Conservation (phyloP, 805 yeast species). For the Pichia thaimueangensis region DNA sequence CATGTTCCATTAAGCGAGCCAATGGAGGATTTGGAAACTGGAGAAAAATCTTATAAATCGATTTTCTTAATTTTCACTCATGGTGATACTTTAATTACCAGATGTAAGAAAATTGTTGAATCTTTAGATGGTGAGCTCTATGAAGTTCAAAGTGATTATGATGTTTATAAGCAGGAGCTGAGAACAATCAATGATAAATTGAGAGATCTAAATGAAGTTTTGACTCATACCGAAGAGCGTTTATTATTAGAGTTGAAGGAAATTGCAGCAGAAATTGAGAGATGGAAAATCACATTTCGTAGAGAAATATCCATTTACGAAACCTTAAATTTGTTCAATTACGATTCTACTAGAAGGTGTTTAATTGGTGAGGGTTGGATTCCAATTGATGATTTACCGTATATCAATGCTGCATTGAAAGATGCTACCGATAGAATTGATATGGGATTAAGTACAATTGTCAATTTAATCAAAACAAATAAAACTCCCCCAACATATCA, state of each 20-base stretch:
- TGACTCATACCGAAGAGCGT: slow-evolving; percentile 60
- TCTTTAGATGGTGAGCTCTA: slow-evolving; percentile 80
- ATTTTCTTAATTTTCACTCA: slow-evolving; percentile 88
- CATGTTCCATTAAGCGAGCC: slow-evolving; percentile 67
- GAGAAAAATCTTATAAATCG: slow-evolving; percentile 56
- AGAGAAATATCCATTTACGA: slow-evolving; percentile 82
- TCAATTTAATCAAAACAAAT: slow-evolving; percentile 57
- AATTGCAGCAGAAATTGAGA: slow-evolving; percentile 64
- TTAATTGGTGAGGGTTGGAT: slow-evolving; percentile 96
- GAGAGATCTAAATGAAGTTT: slow-evolving; percentile 43
- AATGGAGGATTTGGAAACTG: slow-evolving; percentile 52
- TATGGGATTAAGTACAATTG: slow-evolving; percentile 42
- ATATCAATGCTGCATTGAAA: slow-evolving; percentile 61
- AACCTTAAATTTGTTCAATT: slow-evolving; percentile 71
- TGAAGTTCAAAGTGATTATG: slow-evolving; percentile 42
- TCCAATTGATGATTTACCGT: slow-evolving; percentile 67
- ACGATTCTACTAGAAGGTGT: slow-evolving; percentile 78
- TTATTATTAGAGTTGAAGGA: slow-evolving; percentile 72
- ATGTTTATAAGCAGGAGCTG: slow-evolving; percentile 39
- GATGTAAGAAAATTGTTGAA: slow-evolving; percentile 75
- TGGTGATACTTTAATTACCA: slow-evolving; percentile 63
- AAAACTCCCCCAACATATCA: slow-evolving; percentile 79
- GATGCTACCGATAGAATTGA: slow-evolving; percentile 49
- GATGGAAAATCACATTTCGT: slow-evolving; percentile 63
- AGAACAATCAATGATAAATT: slow-evolving; percentile 40